phyloP scores from a whole-genome alignment of 441 rosid genomes.

The Francoa sonchifolia region DNA sequence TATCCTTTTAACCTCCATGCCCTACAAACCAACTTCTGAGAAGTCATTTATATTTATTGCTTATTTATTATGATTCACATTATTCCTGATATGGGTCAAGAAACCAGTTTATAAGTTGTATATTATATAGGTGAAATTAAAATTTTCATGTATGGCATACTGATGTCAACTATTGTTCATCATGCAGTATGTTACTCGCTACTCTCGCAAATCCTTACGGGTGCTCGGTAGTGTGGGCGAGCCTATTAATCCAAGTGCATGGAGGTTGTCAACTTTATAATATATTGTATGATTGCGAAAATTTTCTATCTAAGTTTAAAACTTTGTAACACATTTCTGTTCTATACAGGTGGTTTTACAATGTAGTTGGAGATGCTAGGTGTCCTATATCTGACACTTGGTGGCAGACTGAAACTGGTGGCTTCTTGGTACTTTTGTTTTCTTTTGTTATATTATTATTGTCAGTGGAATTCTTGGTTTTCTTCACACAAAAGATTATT shows the following conservation, averaged over 20 bases:
- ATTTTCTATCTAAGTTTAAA: constrained; percentile 3
- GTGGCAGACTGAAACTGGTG: constrained; percentile 99
- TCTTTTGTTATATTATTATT: background rate
- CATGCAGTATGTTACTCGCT: constrained; percentile 61
- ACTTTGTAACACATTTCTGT: constrained; percentile 9
- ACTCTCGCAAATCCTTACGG: constrained; percentile 81
- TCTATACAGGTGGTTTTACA: constrained; percentile 74
- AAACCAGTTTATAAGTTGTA: background rate
- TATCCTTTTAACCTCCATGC: too few species aligned
- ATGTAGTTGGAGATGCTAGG: constrained; percentile 76
- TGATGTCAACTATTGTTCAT: constrained; percentile 14
- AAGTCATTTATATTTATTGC: too few species aligned
- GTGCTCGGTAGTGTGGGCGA: constrained; percentile 97
- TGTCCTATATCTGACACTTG: constrained; percentile 98
- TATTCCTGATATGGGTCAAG: background rate
- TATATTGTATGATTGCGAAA: constrained; percentile 10
- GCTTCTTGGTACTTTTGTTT: constrained; percentile 57
- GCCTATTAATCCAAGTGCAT: constrained; percentile 98
- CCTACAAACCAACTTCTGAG: too few species aligned
- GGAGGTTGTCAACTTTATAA: constrained; percentile 52
- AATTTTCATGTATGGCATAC: background rate
- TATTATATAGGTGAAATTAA: background rate
- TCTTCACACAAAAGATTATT: too few species aligned
- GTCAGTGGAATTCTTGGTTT: background rate
- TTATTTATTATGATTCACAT: background rate